These are phyloP conservation scores for Sporothrix euskadiensis DNA, from an alignment of 2,329 filamentous ascomycete species.

Conservation along the genomic window DNA sequence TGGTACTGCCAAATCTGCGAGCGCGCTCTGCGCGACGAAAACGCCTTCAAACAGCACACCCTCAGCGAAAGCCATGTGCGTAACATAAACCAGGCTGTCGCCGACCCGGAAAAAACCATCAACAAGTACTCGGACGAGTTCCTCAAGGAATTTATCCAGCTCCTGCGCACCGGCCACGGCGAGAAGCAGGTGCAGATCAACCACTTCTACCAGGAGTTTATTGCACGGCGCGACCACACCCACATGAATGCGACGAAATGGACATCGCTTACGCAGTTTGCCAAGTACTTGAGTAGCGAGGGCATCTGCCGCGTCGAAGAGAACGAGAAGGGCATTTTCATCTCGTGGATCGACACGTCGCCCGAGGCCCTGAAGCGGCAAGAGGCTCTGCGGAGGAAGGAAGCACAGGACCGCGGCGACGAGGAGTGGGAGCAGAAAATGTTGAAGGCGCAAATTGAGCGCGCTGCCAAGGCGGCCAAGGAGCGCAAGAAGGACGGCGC, in stretches of 20 bases:
- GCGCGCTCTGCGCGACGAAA: slow-evolving; percentile 73
- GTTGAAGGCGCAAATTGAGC: slow-evolving; percentile 79
- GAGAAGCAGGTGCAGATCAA: slow-evolving; percentile 90
- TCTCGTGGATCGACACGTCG: slow-evolving; percentile 89
- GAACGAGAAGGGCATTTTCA: slow-evolving; percentile 77
- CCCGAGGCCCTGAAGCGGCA: slow-evolving; percentile 78
- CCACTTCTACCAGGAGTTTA: slow-evolving; percentile 93
- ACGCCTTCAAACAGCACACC: slow-evolving; percentile 88
- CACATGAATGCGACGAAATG: slow-evolving; percentile 95
- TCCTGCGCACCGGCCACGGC: slow-evolving; percentile 80
- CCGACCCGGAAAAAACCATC: slow-evolving; percentile 82
- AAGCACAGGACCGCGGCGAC: slow-evolving; percentile 84
- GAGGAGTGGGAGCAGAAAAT: slow-evolving; percentile 84
- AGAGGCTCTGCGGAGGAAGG: slow-evolving; percentile 79
- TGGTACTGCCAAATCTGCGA: slow-evolving; percentile 91
- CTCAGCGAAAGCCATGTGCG: slow-evolving; percentile 83
- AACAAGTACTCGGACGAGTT: slow-evolving; percentile 78
- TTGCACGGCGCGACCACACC: slow-evolving; percentile 73
- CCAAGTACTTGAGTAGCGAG: slow-evolving; percentile 80
- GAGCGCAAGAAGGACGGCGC: slow-evolving; percentile 50
- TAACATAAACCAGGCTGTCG: slow-evolving; percentile 77
- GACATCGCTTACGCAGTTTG: slow-evolving; percentile 85
- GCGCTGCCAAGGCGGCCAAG: slow-evolving; percentile 65
- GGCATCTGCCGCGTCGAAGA: slow-evolving; percentile 90
- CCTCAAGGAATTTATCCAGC: slow-evolving; percentile 73